A percentile compares a stretch with the other conserved stretches of the same genome.
Evolutionary conservation across 345 rosid genomes (phyloP).

Genomic region (Eucalyptus pauciflora): DNA sequence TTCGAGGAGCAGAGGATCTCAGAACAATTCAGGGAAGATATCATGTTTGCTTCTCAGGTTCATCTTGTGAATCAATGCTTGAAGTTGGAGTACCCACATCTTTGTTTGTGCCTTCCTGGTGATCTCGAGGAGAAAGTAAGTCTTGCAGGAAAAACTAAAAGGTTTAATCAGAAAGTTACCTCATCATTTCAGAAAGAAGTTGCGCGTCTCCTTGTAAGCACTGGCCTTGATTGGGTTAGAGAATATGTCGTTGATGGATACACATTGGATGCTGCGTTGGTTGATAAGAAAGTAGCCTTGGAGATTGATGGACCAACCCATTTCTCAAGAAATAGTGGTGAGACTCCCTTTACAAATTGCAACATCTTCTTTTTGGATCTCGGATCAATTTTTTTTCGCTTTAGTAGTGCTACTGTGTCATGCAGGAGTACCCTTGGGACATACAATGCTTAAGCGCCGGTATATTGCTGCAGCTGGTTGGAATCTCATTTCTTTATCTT

Average conservation of each 20-base stretch:
- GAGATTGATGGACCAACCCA: slow-evolving; percentile 96
- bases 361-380: neutral
- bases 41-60: slow-evolving; percentile 86
- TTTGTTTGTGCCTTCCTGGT: slow-evolving; percentile 36
- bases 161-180: slow-evolving; percentile 74
- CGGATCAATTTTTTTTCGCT: neutral
- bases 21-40: slow-evolving; percentile 78
- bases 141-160: slow-evolving; percentile 64
- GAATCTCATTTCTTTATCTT: slow-evolving; percentile 65
- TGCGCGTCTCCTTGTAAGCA: slow-evolving; percentile 66
- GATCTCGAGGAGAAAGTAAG: slow-evolving; percentile 59
- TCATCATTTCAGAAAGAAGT: slow-evolving; percentile 94
- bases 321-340: slow-evolving; percentile 84
- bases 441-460: slow-evolving; percentile 69
- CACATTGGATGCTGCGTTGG: slow-evolving; percentile 68
- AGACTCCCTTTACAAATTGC: neutral
- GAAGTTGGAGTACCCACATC: slow-evolving; percentile 75
- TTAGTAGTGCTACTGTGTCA: neutral
- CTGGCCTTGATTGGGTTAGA: slow-evolving; percentile 83
- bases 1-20: slow-evolving; percentile 79
- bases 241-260: slow-evolving; percentile 69
- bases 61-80: slow-evolving; percentile 81
- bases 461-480: slow-evolving; percentile 82
- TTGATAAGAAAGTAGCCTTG: slow-evolving; percentile 73
- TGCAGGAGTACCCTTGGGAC: slow-evolving; percentile 80